Percentiles rank a stretch among this genome's conserved stretches.
These are phyloP conservation scores for Noccaea caerulescens DNA, from an alignment of 345 rosid species.

Conservation along the genomic window DNA sequence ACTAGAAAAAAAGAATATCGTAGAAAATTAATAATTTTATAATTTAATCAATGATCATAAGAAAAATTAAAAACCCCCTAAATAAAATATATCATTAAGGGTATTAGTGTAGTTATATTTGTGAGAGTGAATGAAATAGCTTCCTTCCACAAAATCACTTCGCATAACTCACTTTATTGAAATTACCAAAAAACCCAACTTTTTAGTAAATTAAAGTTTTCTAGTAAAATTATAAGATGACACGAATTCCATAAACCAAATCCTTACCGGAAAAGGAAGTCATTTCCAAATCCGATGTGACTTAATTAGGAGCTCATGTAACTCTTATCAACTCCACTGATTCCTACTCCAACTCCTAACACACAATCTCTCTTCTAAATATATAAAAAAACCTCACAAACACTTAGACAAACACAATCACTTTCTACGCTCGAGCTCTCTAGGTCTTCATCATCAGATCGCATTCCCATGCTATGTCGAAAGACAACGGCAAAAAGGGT, in stretches of 20 bases:
- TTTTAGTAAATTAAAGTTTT: neutral
- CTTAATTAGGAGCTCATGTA: neutral
- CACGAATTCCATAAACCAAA: neutral
- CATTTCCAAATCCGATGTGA: neutral
- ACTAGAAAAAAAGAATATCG: too few relatives aligned
- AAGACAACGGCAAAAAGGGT: neutral
- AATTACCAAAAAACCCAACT: neutral
- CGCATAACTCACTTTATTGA: too few relatives aligned
- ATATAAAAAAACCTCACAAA: neutral
- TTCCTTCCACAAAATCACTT: too few relatives aligned
- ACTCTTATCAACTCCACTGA: neutral
- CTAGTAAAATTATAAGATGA: too few relatives aligned
- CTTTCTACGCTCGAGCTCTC: neutral
- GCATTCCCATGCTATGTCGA: conserved; percentile 4
- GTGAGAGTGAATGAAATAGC: too few relatives aligned
- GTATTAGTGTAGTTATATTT: too few relatives aligned
- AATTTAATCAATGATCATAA: too few relatives aligned
- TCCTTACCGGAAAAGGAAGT: neutral
- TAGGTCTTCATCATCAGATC: neutral
- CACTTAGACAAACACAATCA: neutral
- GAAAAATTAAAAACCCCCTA: too few relatives aligned
- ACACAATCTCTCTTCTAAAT: neutral
- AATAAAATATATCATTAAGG: too few relatives aligned
- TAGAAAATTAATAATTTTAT: too few relatives aligned
- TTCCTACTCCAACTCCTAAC: neutral